Evolutionary conservation across 2,329 filamentous ascomycete genomes (phyloP), one percentile per base, ranked within the genome.

Genomic region (Aspergillus ochraceus): DNA sequence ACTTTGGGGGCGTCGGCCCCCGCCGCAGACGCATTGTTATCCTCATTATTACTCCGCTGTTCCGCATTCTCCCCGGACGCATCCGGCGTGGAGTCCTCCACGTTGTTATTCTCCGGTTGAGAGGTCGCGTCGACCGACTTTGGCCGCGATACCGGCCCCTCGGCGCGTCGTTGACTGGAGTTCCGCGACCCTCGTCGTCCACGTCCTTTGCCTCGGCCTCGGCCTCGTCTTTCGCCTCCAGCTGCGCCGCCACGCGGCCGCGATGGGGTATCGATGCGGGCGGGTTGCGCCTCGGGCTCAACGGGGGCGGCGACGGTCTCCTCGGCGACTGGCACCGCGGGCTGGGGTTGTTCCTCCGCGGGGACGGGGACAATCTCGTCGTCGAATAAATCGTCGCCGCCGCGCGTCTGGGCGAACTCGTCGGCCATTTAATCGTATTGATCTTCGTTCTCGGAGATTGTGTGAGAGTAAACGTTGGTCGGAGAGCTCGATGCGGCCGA

Each of bases 361-460:
- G 74, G 64, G 29, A 81, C 71, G 3, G 80, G 80, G 29, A 80
- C 75, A 54, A 82, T 81, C 63, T 82, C 80, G 64, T 82, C 80
- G 62, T 81, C 79, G 60, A 82, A 82, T 8, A 82, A 70, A 66
- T 82, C 79, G 60, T 82, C 80, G n/a, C 75, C 77, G 24, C 77
- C 79, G 22, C 80, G 76, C 2, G 80, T 82, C 58, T 82, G 80
- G 26, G 80, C 78, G 59, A 82, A 82, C 66, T 80, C 76, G 58
- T 81, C 63, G 52, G 59, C 58, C 60, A 62, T 64, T 36, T 50
- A 58, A 11, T 45, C 6, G 42, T 39, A 10, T 54, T 26, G 46
- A 42, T 17, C 2, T 42, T 42, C 5, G 5, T 58, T 26, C 32
- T 53, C 49, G 54, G 32, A 32, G 42, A 52, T 53, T 50, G 52